phyloP scores from a whole-genome alignment of 768 basidiomycete species.

The Kwoniella botswanensis region DNA sequence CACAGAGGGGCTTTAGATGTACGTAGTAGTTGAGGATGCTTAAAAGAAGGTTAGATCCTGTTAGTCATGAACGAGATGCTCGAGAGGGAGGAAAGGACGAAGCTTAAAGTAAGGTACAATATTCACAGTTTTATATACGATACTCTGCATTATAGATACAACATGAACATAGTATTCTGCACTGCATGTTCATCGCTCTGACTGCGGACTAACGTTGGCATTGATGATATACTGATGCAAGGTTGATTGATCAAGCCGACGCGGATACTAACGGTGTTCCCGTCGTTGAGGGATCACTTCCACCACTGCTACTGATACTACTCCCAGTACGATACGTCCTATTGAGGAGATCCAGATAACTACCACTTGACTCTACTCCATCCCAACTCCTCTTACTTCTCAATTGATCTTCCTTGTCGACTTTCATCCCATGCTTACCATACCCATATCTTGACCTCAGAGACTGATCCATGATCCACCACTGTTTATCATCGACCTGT shows the following conservation, averaged over 20 bases:
- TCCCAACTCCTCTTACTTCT: background rate
- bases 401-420: background rate
- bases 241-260: background rate
- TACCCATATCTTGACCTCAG: background rate
- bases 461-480: background rate
- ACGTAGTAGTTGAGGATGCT: background rate
- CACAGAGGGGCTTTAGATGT: constrained; percentile 41
- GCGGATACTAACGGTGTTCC: background rate
- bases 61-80: background rate
- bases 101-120: background rate
- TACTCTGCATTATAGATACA: constrained; percentile 12
- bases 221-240: background rate
- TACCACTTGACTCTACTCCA: background rate
- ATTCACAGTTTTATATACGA: background rate
- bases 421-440: background rate
- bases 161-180: background rate
- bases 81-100: background rate
- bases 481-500: background rate
- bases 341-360: background rate
- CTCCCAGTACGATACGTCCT: background rate
- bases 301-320: background rate
- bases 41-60: background rate
- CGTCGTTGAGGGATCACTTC: background rate
- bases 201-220: too few relatives aligned
- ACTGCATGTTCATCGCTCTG: too few relatives aligned